Conservation (phyloP, 2,329 filamentous ascomycete genomes). For the Bipolaris cookei region DNA sequence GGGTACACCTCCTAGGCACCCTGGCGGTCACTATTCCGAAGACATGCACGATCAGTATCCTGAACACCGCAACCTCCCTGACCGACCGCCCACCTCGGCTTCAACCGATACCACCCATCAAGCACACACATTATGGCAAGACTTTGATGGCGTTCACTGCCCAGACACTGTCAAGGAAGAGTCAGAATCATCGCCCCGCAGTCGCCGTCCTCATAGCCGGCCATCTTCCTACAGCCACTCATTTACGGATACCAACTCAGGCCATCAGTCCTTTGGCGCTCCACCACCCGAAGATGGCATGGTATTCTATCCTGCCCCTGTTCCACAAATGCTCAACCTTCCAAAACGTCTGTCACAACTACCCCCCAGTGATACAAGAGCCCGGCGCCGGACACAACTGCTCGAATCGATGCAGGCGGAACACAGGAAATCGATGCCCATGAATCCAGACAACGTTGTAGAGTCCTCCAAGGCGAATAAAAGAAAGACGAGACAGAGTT, state of each 20-base stretch:
- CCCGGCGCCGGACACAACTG: slow-evolving; percentile 75
- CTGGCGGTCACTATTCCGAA: slow-evolving; percentile 15
- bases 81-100: slow-evolving; percentile 59
- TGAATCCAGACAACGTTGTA: slow-evolving; percentile 11
- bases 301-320: slow-evolving; percentile 94
- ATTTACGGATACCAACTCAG: slow-evolving; percentile 51
- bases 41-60: slow-evolving; percentile 15
- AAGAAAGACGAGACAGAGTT: slow-evolving; percentile 47
- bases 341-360: slow-evolving; percentile 84
- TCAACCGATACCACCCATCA: slow-evolving; percentile 70
- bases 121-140: slow-evolving; percentile 71
- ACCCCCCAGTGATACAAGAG: slow-evolving; percentile 67
- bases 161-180: slow-evolving; percentile 55
- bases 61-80: slow-evolving; percentile 39
- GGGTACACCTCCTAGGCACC: slow-evolving; percentile 14
- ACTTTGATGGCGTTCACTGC: slow-evolving; percentile 83
- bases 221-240: slow-evolving; percentile 34
- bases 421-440: slow-evolving; percentile 58
- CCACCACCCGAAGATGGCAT: slow-evolving; percentile 76
- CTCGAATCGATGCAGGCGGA: slow-evolving; percentile 67
- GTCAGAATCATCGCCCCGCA: slow-evolving; percentile 30
- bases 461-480: slow-evolving; percentile 25
- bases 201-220: slow-evolving; percentile 25
- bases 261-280: slow-evolving; percentile 28
- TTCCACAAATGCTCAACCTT: slow-evolving; percentile 90